These are phyloP conservation scores for Excoecaria agallocha DNA, from an alignment of 345 rosid genomes.

Conservation along the genomic window DNA sequence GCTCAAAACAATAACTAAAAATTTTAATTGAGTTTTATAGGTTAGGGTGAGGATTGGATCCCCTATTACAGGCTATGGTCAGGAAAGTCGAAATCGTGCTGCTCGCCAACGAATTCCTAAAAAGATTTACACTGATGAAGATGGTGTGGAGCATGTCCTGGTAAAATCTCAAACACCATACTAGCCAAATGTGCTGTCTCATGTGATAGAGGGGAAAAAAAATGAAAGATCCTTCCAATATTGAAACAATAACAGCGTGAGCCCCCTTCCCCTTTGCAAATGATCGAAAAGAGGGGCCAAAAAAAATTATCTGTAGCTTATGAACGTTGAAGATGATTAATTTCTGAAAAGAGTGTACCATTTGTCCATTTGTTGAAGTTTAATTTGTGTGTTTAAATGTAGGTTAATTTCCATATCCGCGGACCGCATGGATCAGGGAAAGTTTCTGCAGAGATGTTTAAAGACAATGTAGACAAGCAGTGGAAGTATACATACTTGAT, in stretches of 20 bases:
- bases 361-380: neutral
- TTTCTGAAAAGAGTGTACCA: neutral
- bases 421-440: constrained; percentile 97
- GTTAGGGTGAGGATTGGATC: constrained; percentile 94
- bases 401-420: constrained; percentile 80
- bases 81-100: constrained; percentile 91
- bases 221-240: neutral
- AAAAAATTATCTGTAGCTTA: neutral
- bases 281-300: neutral
- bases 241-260: neutral
- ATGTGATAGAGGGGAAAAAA: neutral
- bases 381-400: neutral
- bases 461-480: constrained; percentile 70
- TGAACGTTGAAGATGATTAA: neutral
- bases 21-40: constrained; percentile 33
- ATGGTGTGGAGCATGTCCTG: constrained; percentile 93
- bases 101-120: constrained; percentile 93
- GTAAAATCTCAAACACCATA: constrained; percentile 33
- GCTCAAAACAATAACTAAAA: neutral
- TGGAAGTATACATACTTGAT: constrained; percentile 87
- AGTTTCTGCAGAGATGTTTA: constrained; percentile 87
- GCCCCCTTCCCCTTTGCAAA: neutral
- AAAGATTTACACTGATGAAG: constrained; percentile 76
- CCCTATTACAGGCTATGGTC: constrained; percentile 95
- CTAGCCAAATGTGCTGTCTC: neutral